Evolutionary conservation across 1,284 basidiomycete genomes (phyloP).

Genomic region (Sanghuangporus weigelae): DNA sequence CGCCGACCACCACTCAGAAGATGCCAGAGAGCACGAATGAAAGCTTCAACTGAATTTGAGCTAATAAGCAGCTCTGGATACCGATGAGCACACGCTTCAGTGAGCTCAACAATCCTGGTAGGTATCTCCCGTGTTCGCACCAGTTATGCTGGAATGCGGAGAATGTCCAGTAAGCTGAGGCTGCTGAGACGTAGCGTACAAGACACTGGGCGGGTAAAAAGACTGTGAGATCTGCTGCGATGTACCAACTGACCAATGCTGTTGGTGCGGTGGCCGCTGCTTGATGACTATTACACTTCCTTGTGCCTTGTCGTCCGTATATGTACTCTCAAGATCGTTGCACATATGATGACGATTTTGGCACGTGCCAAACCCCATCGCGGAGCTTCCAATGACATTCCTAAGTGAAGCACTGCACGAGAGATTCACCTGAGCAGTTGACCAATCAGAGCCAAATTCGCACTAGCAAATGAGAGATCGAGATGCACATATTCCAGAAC

Average conservation of each 20-base stretch:
- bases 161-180: conserved; percentile 28
- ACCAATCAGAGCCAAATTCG: no score
- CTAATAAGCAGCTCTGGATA: no score
- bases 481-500: no score
- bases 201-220: conserved; percentile 55
- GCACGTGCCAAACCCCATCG: conserved; percentile 33
- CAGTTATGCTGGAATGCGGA: conserved; percentile 30
- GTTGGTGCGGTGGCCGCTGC: conserved; percentile 9
- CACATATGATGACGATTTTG: conserved; percentile 51
- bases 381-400: conserved; percentile 32
- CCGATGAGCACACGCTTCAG: no score
- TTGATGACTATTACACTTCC: not conserved
- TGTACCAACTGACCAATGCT: conserved; percentile 15
- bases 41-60: no score
- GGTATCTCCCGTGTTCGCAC: conserved; percentile 38
- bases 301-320: conserved; percentile 29
- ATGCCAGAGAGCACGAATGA: no score
- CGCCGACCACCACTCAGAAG: no score
- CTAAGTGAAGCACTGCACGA: conserved; percentile 63
- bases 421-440: conserved; percentile 46
- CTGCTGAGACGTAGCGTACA: conserved; percentile 37
- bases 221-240: conserved; percentile 28
- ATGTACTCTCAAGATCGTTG: conserved; percentile 69
- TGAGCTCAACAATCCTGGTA: no score
- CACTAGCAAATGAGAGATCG: no score